Evolutionary conservation across 306 rosid species (phyloP).

Genomic region (Cucurbita maxima): DNA sequence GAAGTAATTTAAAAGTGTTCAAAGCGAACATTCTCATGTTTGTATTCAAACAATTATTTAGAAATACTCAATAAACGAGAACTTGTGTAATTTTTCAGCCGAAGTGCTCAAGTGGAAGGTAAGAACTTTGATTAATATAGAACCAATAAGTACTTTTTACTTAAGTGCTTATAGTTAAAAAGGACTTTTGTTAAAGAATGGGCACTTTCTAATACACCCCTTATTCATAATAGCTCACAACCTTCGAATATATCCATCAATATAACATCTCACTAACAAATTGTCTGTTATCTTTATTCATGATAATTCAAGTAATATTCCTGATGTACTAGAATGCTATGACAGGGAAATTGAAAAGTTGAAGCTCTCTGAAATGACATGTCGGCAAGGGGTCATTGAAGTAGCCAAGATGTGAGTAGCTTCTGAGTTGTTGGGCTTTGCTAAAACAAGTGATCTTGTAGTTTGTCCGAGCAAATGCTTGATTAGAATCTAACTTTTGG

Average conservation of each 20-base stretch:
- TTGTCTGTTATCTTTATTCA: background rate
- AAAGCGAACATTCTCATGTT: background rate
- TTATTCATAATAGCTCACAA: background rate
- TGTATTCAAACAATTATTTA: background rate
- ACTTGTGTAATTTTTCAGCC: background rate
- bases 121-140: background rate
- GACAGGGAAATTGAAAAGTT: constrained; percentile 92
- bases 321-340: constrained; percentile 9
- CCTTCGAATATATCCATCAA: background rate
- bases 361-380: constrained; percentile 81
- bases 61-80: background rate
- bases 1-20: background rate
- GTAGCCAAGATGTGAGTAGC: constrained; percentile 91
- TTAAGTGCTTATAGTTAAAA: background rate
- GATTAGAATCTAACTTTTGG: background rate
- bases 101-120: background rate
- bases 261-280: background rate
- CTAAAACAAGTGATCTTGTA: background rate
- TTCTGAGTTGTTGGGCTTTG: background rate
- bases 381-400: constrained; percentile 91
- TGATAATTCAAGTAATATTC: background rate
- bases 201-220: background rate
- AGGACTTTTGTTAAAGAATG: background rate
- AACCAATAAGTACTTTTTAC: background rate
- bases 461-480: constrained; percentile 1